Base-by-base conservation (phyloP, 352 stramenopile species). In the Phytophthora niederhauseri region DNA sequence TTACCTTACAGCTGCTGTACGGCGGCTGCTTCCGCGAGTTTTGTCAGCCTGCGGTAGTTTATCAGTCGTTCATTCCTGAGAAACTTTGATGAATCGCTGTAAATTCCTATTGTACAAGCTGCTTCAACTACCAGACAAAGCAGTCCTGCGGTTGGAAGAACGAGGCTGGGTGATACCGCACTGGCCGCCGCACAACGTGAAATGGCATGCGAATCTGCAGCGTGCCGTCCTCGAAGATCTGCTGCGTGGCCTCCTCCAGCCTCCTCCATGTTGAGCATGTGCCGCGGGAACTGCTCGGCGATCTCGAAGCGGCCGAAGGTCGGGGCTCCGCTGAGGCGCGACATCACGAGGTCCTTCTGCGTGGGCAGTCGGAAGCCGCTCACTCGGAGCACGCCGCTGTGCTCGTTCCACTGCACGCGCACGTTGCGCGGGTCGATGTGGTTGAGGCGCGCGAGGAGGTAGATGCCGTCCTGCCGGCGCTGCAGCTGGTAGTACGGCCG, bases 271-370 rank as follows among this genome's bases (percentile, higher is more conserved):
- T 80, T 74, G 28, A 87, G 56, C 57, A 77, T 61, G 43, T 79
- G 73, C 48, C 61, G 45, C 31, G 78, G 78, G 57, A 90, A 81
- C 30, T 78, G 77, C 72, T 91, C 75, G 14, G 53, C 57, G 58
- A 92, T 90, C 50, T 90, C 80, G 24, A 92, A 92, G 61, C 82
- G 84, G 28, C 84, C 82, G 43, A 89, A 91, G 2, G 80, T 89
- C 20, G 84, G 80, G 4, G 73, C 51, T 15, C 80, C 82, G 24
- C 73, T 90, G 28, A 89, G 80, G 7, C 72, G 71, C 4, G 84
- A 84, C 61, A 91, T 67, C 28, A 82, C 56, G 7, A 90, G 52
- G 49, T 91, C 84, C 61, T 85, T 89, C 49, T 84, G 75, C 0
- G 75, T 90, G 7, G 82, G 84, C 22, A 83, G 56, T 61, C 87